A percentile compares a stretch with the other conserved stretches of the same genome.
These are phyloP conservation scores for Plasmopara viticola DNA, from an alignment of 352 stramenopile species.

Conservation along the genomic window DNA sequence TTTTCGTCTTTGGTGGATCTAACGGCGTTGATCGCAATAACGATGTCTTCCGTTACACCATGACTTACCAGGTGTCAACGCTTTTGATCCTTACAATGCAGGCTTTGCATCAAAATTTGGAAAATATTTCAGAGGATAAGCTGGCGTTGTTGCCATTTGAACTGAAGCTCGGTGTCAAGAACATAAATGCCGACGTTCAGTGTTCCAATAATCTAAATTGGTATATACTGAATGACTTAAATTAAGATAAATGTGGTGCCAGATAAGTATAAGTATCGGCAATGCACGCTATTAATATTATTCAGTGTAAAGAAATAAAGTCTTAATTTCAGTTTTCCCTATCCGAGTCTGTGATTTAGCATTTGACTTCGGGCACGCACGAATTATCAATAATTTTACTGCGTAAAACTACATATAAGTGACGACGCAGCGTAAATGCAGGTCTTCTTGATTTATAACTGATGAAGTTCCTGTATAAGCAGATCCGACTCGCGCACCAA, in stretches of 20 bases:
- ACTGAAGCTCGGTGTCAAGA: slow-evolving; percentile 51
- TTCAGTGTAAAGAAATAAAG: background rate
- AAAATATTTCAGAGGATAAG: slow-evolving; percentile 32
- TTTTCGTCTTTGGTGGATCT: slow-evolving; percentile 80
- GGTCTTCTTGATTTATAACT: background rate
- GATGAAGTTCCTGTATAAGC: background rate
- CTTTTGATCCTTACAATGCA: slow-evolving; percentile 71
- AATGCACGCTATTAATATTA: slow-evolving; percentile 50
- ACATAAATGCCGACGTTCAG: slow-evolving; percentile 67
- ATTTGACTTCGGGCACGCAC: slow-evolving; percentile 83
- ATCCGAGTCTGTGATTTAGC: slow-evolving; percentile 59
- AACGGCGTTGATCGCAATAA: slow-evolving; percentile 83
- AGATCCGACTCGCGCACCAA: slow-evolving; percentile 33
- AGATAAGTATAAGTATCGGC: slow-evolving; percentile 38
- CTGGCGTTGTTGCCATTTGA: slow-evolving; percentile 53
- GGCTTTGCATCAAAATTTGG: slow-evolving; percentile 40
- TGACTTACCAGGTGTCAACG: slow-evolving; percentile 52
- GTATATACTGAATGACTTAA: slow-evolving; percentile 52
- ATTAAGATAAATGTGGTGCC: slow-evolving; percentile 24
- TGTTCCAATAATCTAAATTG: slow-evolving; percentile 59
- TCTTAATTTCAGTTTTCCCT: slow-evolving; percentile 23
- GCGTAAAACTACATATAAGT: slow-evolving; percentile 9
- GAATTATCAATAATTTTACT: slow-evolving; percentile 83
- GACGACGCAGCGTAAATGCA: background rate
- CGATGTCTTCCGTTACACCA: slow-evolving; percentile 65